Base-by-base conservation (phyloP, 441 rosid species). In the Populus tomentosa region DNA sequence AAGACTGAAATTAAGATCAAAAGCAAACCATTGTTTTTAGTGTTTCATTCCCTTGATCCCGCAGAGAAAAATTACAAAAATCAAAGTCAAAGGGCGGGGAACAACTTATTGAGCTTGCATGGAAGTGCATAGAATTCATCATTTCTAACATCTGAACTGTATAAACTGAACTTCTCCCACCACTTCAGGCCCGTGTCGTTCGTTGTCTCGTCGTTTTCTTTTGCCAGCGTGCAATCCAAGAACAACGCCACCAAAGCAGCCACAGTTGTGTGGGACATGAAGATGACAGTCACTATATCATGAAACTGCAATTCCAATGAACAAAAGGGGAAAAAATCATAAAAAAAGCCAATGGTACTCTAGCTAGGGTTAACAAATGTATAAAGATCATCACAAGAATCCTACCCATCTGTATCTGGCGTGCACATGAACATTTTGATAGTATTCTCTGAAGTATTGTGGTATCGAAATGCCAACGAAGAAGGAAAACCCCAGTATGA, bases 111-210 rank as follows among this genome's bases (percentile, higher is more conserved):
- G 68, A 90, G 90, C 16, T 80, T 76, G 80, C 82, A 90, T 10
- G 92, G 90, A 21, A 89, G 67, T 61, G 84, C 87, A 74, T 91
- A 90, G 87, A 91, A 91, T 76, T 93, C 94, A 80, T 92, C 95
- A 65, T 84, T 93, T 74, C 95, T 87, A 7, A 88, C 87, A 72
- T 93, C 95, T 0, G 90, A 87, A 77, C 83, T 88, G 73, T 86
- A 90, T 2, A 86, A 75, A 69, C 81, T 84, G 82, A 90, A 91
- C 82, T 84, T 91, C 61, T 90, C 93, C 92, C 93, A 87, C 96
- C 97, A 93, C 75, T 86, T 86, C 84, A 89, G n/a, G 0, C 94
- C 95, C 23, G 84, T 82, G 83, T 91, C 94, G 74, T 78, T 88
- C 74, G 84, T 80, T 2, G 84, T 69, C 74, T 86, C 84, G 11